Percentiles rank a stretch among this genome's conserved stretches.
Evolutionary conservation across 257 asterid species (phyloP).

Genomic region (Forsythia viridissima): DNA sequence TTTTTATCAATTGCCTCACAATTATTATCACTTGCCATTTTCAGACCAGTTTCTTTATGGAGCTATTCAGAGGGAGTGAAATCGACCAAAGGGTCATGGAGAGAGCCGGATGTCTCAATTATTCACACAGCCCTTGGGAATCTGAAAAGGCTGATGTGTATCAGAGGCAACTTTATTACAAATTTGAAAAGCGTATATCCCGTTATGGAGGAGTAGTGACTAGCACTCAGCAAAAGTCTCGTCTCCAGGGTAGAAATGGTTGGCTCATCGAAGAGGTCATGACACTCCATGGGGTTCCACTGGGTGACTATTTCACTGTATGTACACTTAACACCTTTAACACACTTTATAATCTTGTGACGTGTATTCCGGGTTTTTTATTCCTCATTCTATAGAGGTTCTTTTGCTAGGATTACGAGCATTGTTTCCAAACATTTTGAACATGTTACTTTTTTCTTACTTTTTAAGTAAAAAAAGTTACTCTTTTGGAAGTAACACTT

Average conservation of each 20-base stretch:
- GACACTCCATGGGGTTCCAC: slow-evolving; percentile 95
- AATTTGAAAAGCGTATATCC: slow-evolving; percentile 75
- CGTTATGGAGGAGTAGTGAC: slow-evolving; percentile 93
- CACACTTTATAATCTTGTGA: not conserved
- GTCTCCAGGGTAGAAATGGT: slow-evolving; percentile 56
- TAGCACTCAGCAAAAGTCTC: slow-evolving; percentile 90
- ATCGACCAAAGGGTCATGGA: slow-evolving; percentile 87
- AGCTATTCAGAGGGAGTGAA: slow-evolving; percentile 82
- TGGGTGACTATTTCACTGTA: slow-evolving; percentile 93
- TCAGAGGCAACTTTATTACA: slow-evolving; percentile 87
- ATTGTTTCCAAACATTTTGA: too few relatives aligned
- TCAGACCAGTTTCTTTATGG: slow-evolving; percentile 87
- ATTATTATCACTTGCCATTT: slow-evolving; percentile 20
- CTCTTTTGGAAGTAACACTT: not conserved
- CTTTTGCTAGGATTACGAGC: too few relatives aligned
- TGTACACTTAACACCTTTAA: slow-evolving; percentile 11
- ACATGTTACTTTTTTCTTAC: too few relatives aligned
- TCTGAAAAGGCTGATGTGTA: slow-evolving; percentile 79
- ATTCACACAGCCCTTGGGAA: slow-evolving; percentile 92
- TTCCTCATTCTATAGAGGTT: not conserved
- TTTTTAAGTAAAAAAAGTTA: not conserved
- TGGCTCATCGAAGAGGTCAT: slow-evolving; percentile 96
- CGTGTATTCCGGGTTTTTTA: not conserved
- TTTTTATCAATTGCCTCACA: not conserved
- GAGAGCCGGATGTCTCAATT: slow-evolving; percentile 80